Base-by-base conservation (phyloP, 768 basidiomycete species). In the Naganishia antarctica region DNA sequence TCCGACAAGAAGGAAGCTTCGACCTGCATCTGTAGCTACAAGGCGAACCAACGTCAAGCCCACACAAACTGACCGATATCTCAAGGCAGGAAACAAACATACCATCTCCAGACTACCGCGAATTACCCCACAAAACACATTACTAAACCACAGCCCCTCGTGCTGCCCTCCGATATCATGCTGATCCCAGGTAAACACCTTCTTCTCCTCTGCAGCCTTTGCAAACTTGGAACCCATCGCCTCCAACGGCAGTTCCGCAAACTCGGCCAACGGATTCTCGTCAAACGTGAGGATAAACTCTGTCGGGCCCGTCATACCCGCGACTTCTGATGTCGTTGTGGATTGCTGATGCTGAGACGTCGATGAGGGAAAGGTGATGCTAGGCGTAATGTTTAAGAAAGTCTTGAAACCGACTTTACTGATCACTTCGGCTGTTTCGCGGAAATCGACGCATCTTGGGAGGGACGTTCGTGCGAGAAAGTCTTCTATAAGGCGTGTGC, bases 391-490 rank as follows among this genome's bases (percentile, higher is more conserved):
- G 75, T 97, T 97, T 60, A 99, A 81, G 78, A 98, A 97, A 4
- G 92, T 87, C 78, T 97, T 97, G 83, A 99, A 99, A 25, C 92
- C 96, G 68, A 98, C 94, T 83, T 97, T 97, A 5, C 93, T 84
- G 16, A 97, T 84, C 63, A 96, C 90, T 80, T 99, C 96, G 3
- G 92, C 96, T 0, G 91, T 89, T 77, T 98, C 94, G 69, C 83
- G 83, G 75, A 99, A 96, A 79, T 97, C 92, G 16, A 86, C 80
- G 78, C 96, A 99, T 69, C 90, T 82, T n/a, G 89, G 90, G 21
- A 96, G 76, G n/a, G 83, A 85, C 67, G 91, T 92, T 74, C 90
- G 85, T 25, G 96, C 94, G 49, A 99, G 83, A 73, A 99, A 96
- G 74, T 99, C 96, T 74, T 99, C 96, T 63, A 99, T 96, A 60